Conservation (phyloP, 1,284 basidiomycete genomes). For the Trametes hirsuta region DNA sequence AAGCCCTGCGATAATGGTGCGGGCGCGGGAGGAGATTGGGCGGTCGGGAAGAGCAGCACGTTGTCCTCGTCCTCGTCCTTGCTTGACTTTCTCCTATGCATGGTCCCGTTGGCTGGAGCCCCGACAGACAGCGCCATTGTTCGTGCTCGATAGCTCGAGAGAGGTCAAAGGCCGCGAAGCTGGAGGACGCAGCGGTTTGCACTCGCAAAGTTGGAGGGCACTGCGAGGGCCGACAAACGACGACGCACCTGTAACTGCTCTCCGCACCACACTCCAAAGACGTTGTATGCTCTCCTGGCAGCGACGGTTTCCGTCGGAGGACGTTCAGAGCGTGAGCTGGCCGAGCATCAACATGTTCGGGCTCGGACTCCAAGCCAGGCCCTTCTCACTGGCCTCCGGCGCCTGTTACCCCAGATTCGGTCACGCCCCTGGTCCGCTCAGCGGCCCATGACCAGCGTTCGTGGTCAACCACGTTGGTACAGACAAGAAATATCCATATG, state of each 20-base stretch:
- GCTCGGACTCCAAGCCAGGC: not conserved
- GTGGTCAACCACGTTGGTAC: not conserved
- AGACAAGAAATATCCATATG: not conserved
- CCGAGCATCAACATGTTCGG: not conserved
- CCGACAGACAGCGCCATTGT: slow-evolving; percentile 7
- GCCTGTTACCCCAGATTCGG: slow-evolving; percentile 8
- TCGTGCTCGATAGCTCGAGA: not conserved
- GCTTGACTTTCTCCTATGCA: slow-evolving; percentile 41
- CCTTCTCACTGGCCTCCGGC: not conserved
- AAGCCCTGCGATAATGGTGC: slow-evolving; percentile 19
- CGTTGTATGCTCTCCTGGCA: too few species aligned
- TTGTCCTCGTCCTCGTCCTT: slow-evolving; percentile 37
- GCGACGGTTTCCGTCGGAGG: not conserved
- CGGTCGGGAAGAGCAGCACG: slow-evolving; percentile 26
- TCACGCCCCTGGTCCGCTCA: not conserved
- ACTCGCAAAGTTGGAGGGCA: not conserved
- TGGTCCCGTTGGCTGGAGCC: slow-evolving; percentile 13
- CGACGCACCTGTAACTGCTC: not conserved
- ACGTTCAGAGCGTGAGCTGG: not conserved
- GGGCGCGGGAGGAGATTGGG: slow-evolving; percentile 24
- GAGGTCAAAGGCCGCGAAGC: not conserved
- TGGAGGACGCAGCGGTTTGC: not conserved
- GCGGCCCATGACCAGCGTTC: too few species aligned
- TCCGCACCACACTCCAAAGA: too few species aligned
- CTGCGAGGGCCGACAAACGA: too few species aligned